Base-by-base conservation (phyloP, 192 early-diverging fungal species). In the Allomyces javanicus region DNA sequence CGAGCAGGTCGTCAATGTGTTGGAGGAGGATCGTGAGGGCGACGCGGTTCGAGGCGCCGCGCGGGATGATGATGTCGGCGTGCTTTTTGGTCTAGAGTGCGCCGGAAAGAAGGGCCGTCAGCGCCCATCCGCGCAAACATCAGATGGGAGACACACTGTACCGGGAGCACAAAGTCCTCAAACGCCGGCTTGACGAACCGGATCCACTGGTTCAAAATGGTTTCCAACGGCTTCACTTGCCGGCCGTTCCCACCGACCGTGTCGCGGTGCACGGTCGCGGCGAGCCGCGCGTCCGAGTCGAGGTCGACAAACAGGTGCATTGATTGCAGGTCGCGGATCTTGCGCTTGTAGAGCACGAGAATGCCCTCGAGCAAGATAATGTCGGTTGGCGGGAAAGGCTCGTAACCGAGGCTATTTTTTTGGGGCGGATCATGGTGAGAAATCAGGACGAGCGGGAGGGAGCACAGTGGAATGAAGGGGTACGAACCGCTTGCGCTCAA, bases 281-380 rank as follows among this genome's bases (percentile, higher is more conserved):
- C 72, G 26, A 94, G 74, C 12, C 92, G 76, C 7, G 81, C 79
- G 63, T 94, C 92, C 73, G 82, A 81, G 68, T 94, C 92, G 24
- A 90, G 82, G 70, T 94, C 88, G 40, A 93, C 76, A 77, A 89
- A 91, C 55, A 90, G 80, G 77, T 85, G 87, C 75, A 94, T 84
- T 63, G 85, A 81, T 70, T 92, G 72, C 24, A 79, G 68, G 14
- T 81, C 78, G 12, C 90, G 83, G 26, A 92, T 74, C 62, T 77
- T 72, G 9, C 74, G 74, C 27, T 79, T 80, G 75, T 90, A 94
- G 62, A 94, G 76, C 45, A 86, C 78, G 64, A 89, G 76, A 10
- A 86, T 88, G 63, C 92, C 92, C 45, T 87, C 87, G 9, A 92
- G 70, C 25, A 94, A 79, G 55, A 90, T 79, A 22, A 90, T 86